Conservation (phyloP, 192 early-diverging fungal genomes). For the Gryganskiella cystojenkinii region DNA sequence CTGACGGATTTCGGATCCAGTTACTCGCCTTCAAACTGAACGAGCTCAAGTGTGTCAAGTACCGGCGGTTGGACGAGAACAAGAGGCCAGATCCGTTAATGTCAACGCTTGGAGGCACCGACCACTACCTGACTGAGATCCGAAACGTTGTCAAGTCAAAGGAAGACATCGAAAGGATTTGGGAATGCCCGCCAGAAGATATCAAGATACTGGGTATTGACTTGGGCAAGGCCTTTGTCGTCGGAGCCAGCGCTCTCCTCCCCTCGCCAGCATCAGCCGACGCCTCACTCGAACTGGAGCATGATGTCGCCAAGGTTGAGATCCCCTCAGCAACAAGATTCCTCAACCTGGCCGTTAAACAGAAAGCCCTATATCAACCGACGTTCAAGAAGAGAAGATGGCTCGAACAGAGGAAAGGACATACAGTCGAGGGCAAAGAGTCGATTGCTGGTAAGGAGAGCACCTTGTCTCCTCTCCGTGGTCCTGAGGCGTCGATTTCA, state of each 20-base stretch:
- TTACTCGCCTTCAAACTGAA: slow-evolving; percentile 21
- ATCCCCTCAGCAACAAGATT: neutral
- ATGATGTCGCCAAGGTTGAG: too few relatives aligned
- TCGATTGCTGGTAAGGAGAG: slow-evolving; percentile 4
- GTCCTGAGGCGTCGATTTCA: slow-evolving; percentile 4
- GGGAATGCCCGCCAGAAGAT: neutral
- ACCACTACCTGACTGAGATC: slow-evolving; percentile 13
- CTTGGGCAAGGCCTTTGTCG: slow-evolving; percentile 12
- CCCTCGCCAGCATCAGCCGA: neutral
- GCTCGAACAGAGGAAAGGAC: slow-evolving; percentile 5
- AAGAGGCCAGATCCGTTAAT: neutral
- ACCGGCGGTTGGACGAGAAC: neutral
- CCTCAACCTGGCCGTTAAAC: slow-evolving; percentile 12
- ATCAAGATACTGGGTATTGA: slow-evolving; percentile 24
- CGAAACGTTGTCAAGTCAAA: slow-evolving; percentile 18
- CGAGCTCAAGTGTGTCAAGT: slow-evolving; percentile 11
- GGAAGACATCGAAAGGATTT: neutral
- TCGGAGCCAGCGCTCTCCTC: slow-evolving; percentile 11
- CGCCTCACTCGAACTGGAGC: too few relatives aligned
- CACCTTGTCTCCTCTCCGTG: slow-evolving; percentile 4
- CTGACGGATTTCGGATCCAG: slow-evolving; percentile 17
- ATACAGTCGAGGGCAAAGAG: neutral
- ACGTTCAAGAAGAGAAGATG: slow-evolving; percentile 13
- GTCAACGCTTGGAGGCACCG: neutral
- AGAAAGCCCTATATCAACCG: slow-evolving; percentile 21